These are phyloP conservation scores for Pulveroboletus sp. DNA, from an alignment of 768 basidiomycete species.

Conservation along the genomic window DNA sequence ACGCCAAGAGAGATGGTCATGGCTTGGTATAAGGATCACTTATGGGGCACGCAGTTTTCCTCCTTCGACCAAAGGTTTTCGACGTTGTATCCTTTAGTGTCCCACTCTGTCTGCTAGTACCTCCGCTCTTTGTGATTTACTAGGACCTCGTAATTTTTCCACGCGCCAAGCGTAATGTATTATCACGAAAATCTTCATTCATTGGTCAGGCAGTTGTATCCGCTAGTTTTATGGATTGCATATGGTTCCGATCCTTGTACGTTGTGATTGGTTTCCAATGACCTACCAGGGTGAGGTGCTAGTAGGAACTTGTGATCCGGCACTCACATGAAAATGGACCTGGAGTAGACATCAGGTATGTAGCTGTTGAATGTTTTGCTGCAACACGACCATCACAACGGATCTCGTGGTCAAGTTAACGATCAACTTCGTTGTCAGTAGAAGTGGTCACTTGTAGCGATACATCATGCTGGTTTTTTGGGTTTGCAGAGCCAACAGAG, in stretches of 20 bases:
- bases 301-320: neutral
- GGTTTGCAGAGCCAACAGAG: too few relatives aligned
- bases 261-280: neutral
- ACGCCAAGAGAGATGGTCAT: constrained; percentile 79
- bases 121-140: neutral
- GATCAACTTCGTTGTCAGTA: too few relatives aligned
- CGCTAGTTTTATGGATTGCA: neutral
- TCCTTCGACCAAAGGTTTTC: neutral
- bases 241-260: neutral
- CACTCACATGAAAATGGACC: too few relatives aligned
- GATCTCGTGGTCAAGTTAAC: too few relatives aligned
- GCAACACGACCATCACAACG: too few relatives aligned
- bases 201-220: constrained; percentile 1
- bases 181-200: neutral
- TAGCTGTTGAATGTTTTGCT: too few relatives aligned
- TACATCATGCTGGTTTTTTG: too few relatives aligned
- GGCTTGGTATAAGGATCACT: constrained; percentile 66
- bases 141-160: neutral
- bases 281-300: neutral
- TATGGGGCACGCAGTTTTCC: neutral
- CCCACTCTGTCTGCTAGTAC: neutral
- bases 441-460: too few relatives aligned
- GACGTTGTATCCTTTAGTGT: neutral
- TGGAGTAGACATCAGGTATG: too few relatives aligned
- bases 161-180: constrained; percentile 2